Percentiles rank a stretch among this genome's conserved stretches.
phyloP scores from a whole-genome alignment of 2,329 filamentous ascomycete species.

The Trichophyton mentagrophytes region DNA sequence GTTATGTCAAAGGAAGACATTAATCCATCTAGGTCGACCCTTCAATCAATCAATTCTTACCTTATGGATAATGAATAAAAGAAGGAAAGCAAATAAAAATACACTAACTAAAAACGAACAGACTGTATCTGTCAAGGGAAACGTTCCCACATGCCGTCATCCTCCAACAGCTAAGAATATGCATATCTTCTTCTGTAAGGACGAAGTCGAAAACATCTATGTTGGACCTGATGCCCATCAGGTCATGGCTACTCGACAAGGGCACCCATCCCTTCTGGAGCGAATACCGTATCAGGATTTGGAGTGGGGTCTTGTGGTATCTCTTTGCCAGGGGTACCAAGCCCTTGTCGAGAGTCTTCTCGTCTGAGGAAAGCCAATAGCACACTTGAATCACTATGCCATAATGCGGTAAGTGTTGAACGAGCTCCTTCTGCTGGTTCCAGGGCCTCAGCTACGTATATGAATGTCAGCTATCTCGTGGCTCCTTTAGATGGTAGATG shows the following conservation, averaged over 20 bases:
- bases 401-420: conserved; percentile 42
- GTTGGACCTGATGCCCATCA: conserved; percentile 43
- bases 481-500: neutral
- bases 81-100: too few species aligned
- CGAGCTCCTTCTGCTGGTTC: conserved; percentile 45
- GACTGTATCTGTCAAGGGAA: too few species aligned
- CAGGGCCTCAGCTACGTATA: conserved; percentile 52
- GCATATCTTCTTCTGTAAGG: conserved; percentile 46
- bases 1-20: conserved; percentile 64
- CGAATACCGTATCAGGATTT: conserved; percentile 69
- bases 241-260: conserved; percentile 48
- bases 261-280: conserved; percentile 66
- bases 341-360: conserved; percentile 49
- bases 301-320: conserved; percentile 59
- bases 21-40: conserved; percentile 70
- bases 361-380: conserved; percentile 19
- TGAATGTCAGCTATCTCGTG: neutral
- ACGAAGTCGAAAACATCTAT: conserved; percentile 49
- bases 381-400: conserved; percentile 44
- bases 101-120: too few species aligned
- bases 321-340: conserved; percentile 49
- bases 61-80: conserved; percentile 48
- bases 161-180: conserved; percentile 36
- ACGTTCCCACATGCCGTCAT: conserved; percentile 27
- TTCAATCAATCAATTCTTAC: conserved; percentile 86